phyloP scores from a whole-genome alignment of 2,329 filamentous ascomycete genomes.

The Salinomyces thailandicus region DNA sequence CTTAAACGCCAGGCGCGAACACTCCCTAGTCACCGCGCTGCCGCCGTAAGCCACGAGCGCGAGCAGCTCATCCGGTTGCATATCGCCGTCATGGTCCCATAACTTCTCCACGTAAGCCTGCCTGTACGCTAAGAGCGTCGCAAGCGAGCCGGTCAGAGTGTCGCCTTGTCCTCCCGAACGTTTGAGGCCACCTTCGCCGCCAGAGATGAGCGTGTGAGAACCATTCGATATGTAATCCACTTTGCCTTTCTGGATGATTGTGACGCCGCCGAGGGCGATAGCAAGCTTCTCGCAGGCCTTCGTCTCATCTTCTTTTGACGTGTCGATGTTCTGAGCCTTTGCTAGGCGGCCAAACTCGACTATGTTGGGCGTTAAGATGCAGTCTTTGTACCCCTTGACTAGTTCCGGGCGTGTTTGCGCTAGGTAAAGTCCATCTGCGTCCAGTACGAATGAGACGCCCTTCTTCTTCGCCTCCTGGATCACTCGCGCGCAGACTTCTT shows the following conservation, averaged over 20 bases:
- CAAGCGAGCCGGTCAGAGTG: constrained; percentile 80
- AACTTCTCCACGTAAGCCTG: constrained; percentile 74
- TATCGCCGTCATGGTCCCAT: constrained; percentile 53
- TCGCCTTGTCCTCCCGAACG: constrained; percentile 91
- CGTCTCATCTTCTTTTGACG: constrained; percentile 38
- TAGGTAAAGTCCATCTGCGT: constrained; percentile 78
- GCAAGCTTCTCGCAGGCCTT: constrained; percentile 61
- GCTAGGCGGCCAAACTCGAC: constrained; percentile 83
- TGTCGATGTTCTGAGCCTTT: constrained; percentile 60
- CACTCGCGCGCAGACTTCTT: constrained; percentile 69
- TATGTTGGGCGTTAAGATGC: constrained; percentile 87
- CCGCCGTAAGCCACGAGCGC: constrained; percentile 77
- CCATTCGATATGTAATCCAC: constrained; percentile 80
- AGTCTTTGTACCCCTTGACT: constrained; percentile 68
- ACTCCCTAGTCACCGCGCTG: constrained; percentile 79
- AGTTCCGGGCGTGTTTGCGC: constrained; percentile 66
- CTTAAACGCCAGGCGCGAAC: constrained; percentile 73
- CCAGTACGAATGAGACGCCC: constrained; percentile 71
- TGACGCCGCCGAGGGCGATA: constrained; percentile 71
- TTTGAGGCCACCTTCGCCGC: constrained; percentile 74
- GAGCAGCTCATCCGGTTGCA: constrained; percentile 51
- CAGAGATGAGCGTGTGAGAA: constrained; percentile 60
- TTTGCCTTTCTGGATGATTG: constrained; percentile 78
- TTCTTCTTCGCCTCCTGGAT: constrained; percentile 65
- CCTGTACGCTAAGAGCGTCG: constrained; percentile 80